phyloP scores from a whole-genome alignment of 805 yeast genomes.

The Saccharomyces kudriavzevii region DNA sequence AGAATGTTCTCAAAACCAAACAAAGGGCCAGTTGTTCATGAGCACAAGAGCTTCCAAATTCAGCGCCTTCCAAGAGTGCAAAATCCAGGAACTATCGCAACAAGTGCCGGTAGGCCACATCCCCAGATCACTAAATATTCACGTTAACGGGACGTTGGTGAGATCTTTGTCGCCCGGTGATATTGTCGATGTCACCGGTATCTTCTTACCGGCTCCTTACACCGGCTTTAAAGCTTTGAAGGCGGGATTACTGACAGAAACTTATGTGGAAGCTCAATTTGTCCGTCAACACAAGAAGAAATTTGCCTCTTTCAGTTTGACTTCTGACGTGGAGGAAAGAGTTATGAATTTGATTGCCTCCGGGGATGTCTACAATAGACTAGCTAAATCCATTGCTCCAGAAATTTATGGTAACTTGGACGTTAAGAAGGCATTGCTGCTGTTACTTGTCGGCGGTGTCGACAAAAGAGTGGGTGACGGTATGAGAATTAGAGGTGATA shows the following conservation, averaged over 20 bases:
- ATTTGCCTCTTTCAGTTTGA: constrained; percentile 57
- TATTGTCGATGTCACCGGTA: constrained; percentile 85
- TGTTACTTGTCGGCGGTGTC: constrained; percentile 89
- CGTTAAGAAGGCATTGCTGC: constrained; percentile 80
- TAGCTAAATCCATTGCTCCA: constrained; percentile 91
- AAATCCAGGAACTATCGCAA: constrained; percentile 86
- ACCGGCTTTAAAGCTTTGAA: constrained; percentile 88
- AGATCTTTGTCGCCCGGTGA: constrained; percentile 90
- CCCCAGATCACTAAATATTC: constrained; percentile 79
- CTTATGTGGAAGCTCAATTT: constrained; percentile 81
- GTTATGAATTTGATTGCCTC: constrained; percentile 47
- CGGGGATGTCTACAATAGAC: constrained; percentile 69
- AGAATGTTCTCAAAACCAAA: constrained; percentile 68
- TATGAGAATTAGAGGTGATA: constrained; percentile 93
- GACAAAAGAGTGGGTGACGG: constrained; percentile 94
- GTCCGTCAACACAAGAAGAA: constrained; percentile 83
- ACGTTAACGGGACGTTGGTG: constrained; percentile 86
- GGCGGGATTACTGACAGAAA: constrained; percentile 91
- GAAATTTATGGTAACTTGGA: constrained; percentile 93
- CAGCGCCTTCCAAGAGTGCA: constrained; percentile 89
- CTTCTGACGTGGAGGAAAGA: constrained; percentile 46
- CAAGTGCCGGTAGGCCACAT: constrained; percentile 98
- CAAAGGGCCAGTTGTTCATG: constrained; percentile 83
- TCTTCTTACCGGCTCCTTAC: constrained; percentile 88
- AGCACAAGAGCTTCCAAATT: constrained; percentile 95